Conservation (phyloP, 441 rosid genomes). For the Manihot esculenta region DNA sequence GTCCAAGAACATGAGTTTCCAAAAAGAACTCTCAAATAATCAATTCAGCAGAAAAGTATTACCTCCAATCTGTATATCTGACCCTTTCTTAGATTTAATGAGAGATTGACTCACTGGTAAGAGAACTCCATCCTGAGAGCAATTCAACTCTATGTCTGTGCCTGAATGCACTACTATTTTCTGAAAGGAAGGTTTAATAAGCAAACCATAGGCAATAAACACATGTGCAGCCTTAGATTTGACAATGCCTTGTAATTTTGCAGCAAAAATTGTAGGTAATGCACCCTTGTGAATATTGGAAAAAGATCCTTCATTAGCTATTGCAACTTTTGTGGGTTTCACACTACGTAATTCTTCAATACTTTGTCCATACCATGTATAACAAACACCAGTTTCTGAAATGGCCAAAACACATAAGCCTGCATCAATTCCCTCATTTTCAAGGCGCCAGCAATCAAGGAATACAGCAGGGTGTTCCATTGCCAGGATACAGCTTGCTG, state of each 20-base stretch:
- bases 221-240: slow-evolving; percentile 54
- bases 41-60: slow-evolving; percentile 7
- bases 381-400: slow-evolving; percentile 87
- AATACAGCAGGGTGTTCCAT: slow-evolving; percentile 93
- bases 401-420: slow-evolving; percentile 70
- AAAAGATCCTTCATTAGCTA: slow-evolving; percentile 44
- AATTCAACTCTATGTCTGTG: slow-evolving; percentile 48
- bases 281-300: slow-evolving; percentile 48
- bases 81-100: slow-evolving; percentile 50
- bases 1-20: background rate
- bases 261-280: slow-evolving; percentile 64
- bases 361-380: slow-evolving; percentile 74
- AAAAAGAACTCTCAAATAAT: background rate
- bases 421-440: slow-evolving; percentile 36
- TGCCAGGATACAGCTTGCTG: slow-evolving; percentile 89
- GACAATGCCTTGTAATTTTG: slow-evolving; percentile 65
- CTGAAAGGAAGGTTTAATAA: slow-evolving; percentile 81
- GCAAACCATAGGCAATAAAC: slow-evolving; percentile 70
- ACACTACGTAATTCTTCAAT: slow-evolving; percentile 56
- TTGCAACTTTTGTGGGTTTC: slow-evolving; percentile 65
- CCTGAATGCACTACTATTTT: slow-evolving; percentile 73
- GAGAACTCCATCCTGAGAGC: slow-evolving; percentile 74
- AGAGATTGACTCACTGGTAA: slow-evolving; percentile 54
- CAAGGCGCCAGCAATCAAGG: slow-evolving; percentile 59
- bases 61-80: slow-evolving; percentile 54